phyloP scores from a whole-genome alignment of 305 asterid species.

The Solanum hybrid region DNA sequence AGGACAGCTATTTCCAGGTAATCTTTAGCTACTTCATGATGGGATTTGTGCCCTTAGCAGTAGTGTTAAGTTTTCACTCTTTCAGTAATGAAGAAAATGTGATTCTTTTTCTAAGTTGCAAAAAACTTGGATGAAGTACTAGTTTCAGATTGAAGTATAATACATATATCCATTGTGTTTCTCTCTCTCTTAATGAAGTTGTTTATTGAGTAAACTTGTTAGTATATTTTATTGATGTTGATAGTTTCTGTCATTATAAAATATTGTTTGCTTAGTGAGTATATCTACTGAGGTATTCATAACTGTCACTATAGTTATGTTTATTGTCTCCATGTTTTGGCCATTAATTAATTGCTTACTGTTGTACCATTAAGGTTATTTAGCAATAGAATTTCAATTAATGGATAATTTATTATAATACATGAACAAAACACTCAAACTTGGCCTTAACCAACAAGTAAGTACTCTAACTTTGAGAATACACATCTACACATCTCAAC shows the following conservation, averaged over 20 bases:
- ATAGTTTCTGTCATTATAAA: background rate
- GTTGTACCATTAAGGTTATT: background rate
- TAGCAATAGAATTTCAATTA: background rate
- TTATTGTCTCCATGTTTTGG: slow-evolving; percentile 9
- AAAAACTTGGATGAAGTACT: slow-evolving; percentile 12
- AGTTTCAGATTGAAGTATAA: slow-evolving; percentile 12
- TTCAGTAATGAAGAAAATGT: background rate
- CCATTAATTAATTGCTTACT: background rate
- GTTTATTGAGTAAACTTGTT: slow-evolving; percentile 3
- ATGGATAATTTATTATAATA: background rate
- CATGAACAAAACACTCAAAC: background rate
- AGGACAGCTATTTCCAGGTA: slow-evolving; percentile 19
- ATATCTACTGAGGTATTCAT: background rate
- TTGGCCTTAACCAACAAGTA: background rate
- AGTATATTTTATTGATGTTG: background rate
- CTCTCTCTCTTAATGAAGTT: slow-evolving; percentile 12
- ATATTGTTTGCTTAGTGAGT: slow-evolving; percentile 2
- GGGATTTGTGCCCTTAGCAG: slow-evolving; percentile 3
- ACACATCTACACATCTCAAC: background rate
- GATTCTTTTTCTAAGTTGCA: slow-evolving; percentile 9
- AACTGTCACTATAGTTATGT: slow-evolving; percentile 11
- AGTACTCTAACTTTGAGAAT: background rate
- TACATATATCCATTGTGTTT: slow-evolving; percentile 4
- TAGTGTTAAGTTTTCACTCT: slow-evolving; percentile 1
- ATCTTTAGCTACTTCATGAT: slow-evolving; percentile 10